Base-by-base conservation (phyloP, 2,329 filamentous ascomycete species). In the Xylaria sp. region DNA sequence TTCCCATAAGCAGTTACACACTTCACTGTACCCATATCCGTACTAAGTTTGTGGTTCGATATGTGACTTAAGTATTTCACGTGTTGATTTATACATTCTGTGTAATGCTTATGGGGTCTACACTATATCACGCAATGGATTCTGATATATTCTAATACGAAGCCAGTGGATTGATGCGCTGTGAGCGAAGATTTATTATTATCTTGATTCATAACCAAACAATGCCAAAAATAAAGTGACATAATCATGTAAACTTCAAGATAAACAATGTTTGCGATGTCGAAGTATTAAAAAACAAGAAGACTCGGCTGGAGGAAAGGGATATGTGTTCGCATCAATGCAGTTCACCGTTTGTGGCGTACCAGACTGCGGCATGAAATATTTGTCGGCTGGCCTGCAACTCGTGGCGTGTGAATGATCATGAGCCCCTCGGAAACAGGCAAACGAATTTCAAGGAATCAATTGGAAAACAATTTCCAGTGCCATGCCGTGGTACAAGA, bases 321-420 rank as follows among this genome's bases (percentile, higher is more conserved):
- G 54, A 17, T 71, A 69, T 4, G 58, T 64, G 58, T 62, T 28
- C 9, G 33, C 61, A n/a, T 40, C 44, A 13, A 72, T 38, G 63
- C 0, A 68, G 13, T 4, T 56, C 28, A 23, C 71, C 68, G 0
- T 28, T 6, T 1, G 71, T 69, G 1, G 26, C 66, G 13, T 67
- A n/a, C 66, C 64, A 72, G 2, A 71, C 51, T 2, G 46, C 65
- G 0, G 66, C 71, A 40, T 48, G 23, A 6, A 69, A 28, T 15
- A 72, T 67, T 15, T 62, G 1, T 6, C 54, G 11, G 17, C 7
- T 72, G 48, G 7, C 48, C 48, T 15, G 63, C 11, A n/a, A 63
- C 56, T 15, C 63, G 60, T n/a, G 64, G 71, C 2, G 66, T 42
- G 17, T 69, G 69, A 0, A 67, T n/a, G 46, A 69, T 71, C 9